Conservation (phyloP, 106 monocot species). For the Posidonia australis region DNA sequence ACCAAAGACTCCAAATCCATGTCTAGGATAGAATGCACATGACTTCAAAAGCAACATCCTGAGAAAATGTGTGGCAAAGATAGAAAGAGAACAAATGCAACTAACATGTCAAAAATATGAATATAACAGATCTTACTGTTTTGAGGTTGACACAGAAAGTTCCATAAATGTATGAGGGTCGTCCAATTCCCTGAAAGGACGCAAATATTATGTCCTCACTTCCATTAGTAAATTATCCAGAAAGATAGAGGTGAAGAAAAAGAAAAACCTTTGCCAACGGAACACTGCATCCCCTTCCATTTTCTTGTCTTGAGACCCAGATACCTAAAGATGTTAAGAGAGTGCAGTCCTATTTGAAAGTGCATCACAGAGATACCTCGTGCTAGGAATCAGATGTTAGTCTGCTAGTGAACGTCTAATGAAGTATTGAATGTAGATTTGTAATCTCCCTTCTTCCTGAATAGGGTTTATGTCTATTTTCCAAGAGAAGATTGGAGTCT, state of each 20-base stretch:
- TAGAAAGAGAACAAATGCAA: neutral
- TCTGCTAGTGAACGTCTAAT: too few species aligned
- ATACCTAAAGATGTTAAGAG: slow-evolving; percentile 54
- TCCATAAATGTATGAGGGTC: slow-evolving; percentile 96
- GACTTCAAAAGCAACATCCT: slow-evolving; percentile 65
- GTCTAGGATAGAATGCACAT: slow-evolving; percentile 68
- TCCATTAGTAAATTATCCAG: neutral
- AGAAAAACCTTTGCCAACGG: slow-evolving; percentile 83
- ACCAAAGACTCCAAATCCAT: slow-evolving; percentile 72
- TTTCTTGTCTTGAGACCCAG: slow-evolving; percentile 34
- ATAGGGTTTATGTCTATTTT: too few species aligned
- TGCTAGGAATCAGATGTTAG: too few species aligned
- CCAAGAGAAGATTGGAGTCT: too few species aligned
- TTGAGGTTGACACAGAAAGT: slow-evolving; percentile 59
- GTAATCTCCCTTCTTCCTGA: too few species aligned
- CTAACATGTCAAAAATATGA: neutral
- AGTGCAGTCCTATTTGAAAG: neutral
- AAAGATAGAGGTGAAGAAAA: neutral
- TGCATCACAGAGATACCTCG: too few species aligned
- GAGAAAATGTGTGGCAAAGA: slow-evolving; percentile 4
- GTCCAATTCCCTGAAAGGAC: slow-evolving; percentile 59
- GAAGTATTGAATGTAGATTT: too few species aligned
- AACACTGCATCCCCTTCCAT: slow-evolving; percentile 77
- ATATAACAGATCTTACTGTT: slow-evolving; percentile 38
- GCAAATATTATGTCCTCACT: neutral